These are phyloP conservation scores for Cyberlindnera euphorbiiphila DNA, from an alignment of 805 yeast species.

Conservation along the genomic window DNA sequence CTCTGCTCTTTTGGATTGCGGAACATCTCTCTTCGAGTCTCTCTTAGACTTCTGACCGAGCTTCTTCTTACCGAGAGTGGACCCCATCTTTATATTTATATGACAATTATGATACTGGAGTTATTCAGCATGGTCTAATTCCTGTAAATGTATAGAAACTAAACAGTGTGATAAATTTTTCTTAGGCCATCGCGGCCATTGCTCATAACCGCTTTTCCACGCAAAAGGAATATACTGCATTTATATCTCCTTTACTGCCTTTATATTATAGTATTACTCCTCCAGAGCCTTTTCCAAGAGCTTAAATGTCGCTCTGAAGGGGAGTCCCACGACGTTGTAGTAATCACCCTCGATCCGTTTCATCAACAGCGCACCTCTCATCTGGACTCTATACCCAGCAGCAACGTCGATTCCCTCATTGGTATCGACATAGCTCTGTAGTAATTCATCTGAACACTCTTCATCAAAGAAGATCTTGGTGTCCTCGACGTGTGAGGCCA, in stretches of 20 bases:
- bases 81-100: slow-evolving; percentile 14
- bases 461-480: slow-evolving; percentile 41
- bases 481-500: slow-evolving; percentile 36
- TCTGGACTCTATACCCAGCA: slow-evolving; percentile 90
- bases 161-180: no score
- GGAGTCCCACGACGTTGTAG: slow-evolving; percentile 84
- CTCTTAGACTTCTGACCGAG: slow-evolving; percentile 18
- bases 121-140: no score
- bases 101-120: no score
- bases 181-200: background rate
- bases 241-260: no score
- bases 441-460: slow-evolving; percentile 46
- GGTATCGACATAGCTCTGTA: slow-evolving; percentile 58
- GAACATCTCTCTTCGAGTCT: slow-evolving; percentile 21
- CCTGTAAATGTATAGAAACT: no score
- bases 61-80: slow-evolving; percentile 18
- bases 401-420: slow-evolving; percentile 82
- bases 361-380: slow-evolving; percentile 63
- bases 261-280: no score
- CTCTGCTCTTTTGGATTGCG: slow-evolving; percentile 8
- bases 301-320: slow-evolving; percentile 54
- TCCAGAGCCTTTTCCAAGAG: slow-evolving; percentile 32
- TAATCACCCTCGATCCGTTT: slow-evolving; percentile 71
- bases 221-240: no score
- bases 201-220: slow-evolving; percentile 5